These are phyloP conservation scores for Mucor mucedo DNA, from an alignment of 371 early-diverging fungal species.

Conservation along the genomic window DNA sequence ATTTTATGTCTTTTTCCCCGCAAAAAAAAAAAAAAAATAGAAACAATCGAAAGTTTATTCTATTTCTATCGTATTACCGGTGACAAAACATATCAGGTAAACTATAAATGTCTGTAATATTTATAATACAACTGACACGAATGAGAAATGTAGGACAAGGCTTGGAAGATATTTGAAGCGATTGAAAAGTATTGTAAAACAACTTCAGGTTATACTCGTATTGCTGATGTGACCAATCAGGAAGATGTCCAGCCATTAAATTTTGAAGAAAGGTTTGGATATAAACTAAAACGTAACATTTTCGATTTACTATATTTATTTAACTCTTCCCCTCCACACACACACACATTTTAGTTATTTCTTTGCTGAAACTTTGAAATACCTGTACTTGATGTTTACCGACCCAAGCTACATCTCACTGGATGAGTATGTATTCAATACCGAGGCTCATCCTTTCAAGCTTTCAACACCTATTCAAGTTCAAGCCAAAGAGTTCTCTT, in stretches of 20 bases:
- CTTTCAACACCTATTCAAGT: constrained; percentile 33
- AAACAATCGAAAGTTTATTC: constrained; percentile 81
- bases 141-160: constrained; percentile 52
- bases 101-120: neutral
- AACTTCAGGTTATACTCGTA: constrained; percentile 66
- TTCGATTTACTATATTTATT: no score
- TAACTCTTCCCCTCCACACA: no score
- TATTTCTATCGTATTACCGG: constrained; percentile 77
- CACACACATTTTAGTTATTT: constrained; percentile 64
- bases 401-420: constrained; percentile 65
- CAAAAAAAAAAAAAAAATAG: constrained; percentile 35
- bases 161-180: constrained; percentile 68
- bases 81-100: constrained; percentile 64
- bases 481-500: constrained; percentile 32
- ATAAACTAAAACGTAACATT: neutral
- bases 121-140: neutral
- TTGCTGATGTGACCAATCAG: constrained; percentile 54
- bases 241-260: constrained; percentile 30
- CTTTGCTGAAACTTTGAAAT: constrained; percentile 92
- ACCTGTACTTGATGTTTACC: constrained; percentile 85
- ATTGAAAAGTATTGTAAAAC: constrained; percentile 71
- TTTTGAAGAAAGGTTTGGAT: constrained; percentile 52
- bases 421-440: constrained; percentile 77
- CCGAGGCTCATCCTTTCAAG: constrained; percentile 78
- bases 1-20: neutral